Evolutionary conservation across 768 basidiomycete genomes (phyloP).

Genomic region (Macrocybe gigantea): DNA sequence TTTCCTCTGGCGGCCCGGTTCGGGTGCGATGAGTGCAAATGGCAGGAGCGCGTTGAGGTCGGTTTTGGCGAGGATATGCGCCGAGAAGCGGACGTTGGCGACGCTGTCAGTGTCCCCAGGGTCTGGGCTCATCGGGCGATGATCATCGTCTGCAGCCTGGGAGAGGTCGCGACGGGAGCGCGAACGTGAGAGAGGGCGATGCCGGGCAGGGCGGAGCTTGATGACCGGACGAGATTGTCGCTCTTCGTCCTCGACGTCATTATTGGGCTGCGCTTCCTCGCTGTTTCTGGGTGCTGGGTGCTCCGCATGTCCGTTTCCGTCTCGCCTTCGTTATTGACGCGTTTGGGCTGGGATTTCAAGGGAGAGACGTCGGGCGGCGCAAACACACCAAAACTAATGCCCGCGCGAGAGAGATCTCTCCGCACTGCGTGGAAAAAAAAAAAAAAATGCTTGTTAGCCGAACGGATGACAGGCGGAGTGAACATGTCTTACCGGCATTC

Average conservation of each 20-base stretch:
- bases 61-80: slow-evolving; percentile 55
- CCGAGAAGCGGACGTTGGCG: slow-evolving; percentile 74
- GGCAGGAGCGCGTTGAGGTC: slow-evolving; percentile 59
- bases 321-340: not conserved
- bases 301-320: not conserved
- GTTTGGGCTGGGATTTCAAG: slow-evolving; percentile 19
- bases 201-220: slow-evolving; percentile 56
- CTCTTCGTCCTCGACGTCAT: slow-evolving; percentile 43
- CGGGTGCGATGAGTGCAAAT: slow-evolving; percentile 77
- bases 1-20: slow-evolving; percentile 38
- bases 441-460: slow-evolving; percentile 1
- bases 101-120: slow-evolving; percentile 60
- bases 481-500: slow-evolving; percentile 37
- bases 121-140: slow-evolving; percentile 54
- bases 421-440: slow-evolving; percentile 35
- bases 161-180: slow-evolving; percentile 69
- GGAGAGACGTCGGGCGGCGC: slow-evolving; percentile 32
- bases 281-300: slow-evolving; percentile 19
- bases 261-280: slow-evolving; percentile 24
- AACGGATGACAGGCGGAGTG: not conserved
- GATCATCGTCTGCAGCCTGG: slow-evolving; percentile 49
- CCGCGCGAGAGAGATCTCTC: slow-evolving; percentile 56
- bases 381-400: slow-evolving; percentile 76
- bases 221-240: slow-evolving; percentile 70
- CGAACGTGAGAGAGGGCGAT: slow-evolving; percentile 53